Base-by-base conservation (phyloP, 2,329 filamentous ascomycete genomes). In the Fusarium sp. region DNA sequence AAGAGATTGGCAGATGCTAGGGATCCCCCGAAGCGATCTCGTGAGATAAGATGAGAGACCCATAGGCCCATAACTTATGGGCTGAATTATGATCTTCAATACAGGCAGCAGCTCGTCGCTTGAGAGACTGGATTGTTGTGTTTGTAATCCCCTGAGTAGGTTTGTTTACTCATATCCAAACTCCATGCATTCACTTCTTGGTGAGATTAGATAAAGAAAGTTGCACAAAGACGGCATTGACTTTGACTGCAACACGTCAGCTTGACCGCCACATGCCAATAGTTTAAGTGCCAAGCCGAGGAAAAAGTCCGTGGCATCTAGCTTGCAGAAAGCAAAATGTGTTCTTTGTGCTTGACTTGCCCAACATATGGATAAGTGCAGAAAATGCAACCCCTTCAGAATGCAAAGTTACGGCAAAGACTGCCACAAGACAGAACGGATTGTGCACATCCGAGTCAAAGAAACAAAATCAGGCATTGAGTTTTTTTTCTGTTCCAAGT, bases 221-320 rank as follows among this genome's bases (percentile, higher is more conserved):
- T 57, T 29, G 57, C 57, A 63, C 64, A 67, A 60, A 60, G 33
- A 35, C 33, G 54, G 44, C 15, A 44, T 31, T 59, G 56, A 58
- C 39, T 49, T 31, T 59, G 56, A 58, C 39, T 49, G 61, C 56
- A 59, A 58, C 61, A 69, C 63, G 61, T 63, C 49, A 62, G 69
- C 63, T 64, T 44, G 57, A 41, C 56, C 50, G 57, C 66, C 62
- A 69, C 67, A 70, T 67, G 60, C 38, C 33, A 55, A 49, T 53
- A 54, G 55, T 56, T 48, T 35, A 31, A n/a, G 41, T 46, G 43
- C 62, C 43, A 56, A 69, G 50, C 28, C 42, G 48, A 61, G 26
- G 23, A 38, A 56, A 44, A 39, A 42, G 58, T 57, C 49, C 20
- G 58, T 41, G 39, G 46, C 38, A 43, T 66, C 38, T 57, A 35